Conservation (phyloP, 306 rosid genomes). For the Carpinus viminea region DNA sequence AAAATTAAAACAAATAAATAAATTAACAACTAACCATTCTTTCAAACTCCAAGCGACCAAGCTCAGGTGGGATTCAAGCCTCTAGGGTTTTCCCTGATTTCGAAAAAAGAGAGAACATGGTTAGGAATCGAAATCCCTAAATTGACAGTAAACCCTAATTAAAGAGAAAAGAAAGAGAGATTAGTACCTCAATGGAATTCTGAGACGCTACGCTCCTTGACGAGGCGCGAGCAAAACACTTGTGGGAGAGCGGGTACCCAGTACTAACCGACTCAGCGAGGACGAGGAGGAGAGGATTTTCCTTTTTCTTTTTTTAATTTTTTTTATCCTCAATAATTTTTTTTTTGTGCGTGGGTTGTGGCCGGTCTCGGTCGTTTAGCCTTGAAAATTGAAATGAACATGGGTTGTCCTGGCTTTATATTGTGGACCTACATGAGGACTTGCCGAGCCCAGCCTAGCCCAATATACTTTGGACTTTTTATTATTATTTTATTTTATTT, state of each 20-base stretch:
- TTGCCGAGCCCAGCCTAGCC: too few relatives aligned
- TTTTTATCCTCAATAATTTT: too few relatives aligned
- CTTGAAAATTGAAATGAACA: too few relatives aligned
- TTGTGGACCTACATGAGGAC: too few relatives aligned
- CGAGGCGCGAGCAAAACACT: background rate
- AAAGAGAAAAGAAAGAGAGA: background rate
- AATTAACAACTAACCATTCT: constrained; percentile 24
- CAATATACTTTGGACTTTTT: too few relatives aligned
- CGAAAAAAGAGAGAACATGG: background rate
- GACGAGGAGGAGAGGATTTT: background rate
- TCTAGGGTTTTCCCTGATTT: background rate
- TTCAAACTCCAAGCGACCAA: background rate
- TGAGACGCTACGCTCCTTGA: background rate
- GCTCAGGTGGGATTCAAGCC: background rate
- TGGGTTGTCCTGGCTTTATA: too few relatives aligned
- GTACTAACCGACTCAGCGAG: background rate
- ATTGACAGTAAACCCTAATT: background rate
- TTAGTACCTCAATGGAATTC: background rate
- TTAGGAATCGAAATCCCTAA: background rate
- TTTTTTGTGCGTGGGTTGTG: too few relatives aligned
- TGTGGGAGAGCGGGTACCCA: background rate
- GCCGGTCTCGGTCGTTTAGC: too few relatives aligned
- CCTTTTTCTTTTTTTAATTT: background rate
- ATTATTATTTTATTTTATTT: too few relatives aligned
- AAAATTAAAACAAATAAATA: background rate